Base-by-base conservation (phyloP, 192 early-diverging fungal genomes). In the Gamsiella multidivaricata region DNA sequence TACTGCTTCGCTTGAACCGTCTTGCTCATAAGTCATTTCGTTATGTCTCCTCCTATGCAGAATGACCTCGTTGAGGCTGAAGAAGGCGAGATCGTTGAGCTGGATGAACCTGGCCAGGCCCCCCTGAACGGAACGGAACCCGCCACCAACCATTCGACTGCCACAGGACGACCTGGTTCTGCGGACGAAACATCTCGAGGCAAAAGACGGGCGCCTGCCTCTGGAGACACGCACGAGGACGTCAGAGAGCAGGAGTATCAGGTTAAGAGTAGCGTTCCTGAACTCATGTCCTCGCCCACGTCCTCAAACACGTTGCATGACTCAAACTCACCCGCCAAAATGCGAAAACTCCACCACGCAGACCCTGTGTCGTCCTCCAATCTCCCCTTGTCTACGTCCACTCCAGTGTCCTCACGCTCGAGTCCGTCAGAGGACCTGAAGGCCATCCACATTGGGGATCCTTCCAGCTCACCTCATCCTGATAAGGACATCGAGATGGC, bases 201-300 rank as follows among this genome's bases (percentile, higher is more conserved):
- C 69, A 72, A 60, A 57, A 60, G 61, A 59, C 70, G 61, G 26
- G 69, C 54, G 20, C 45, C 31, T 17, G 36, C 51, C 18, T 46
- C 28, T 33, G 70, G 52, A 17, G 47, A 47, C 34, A 18, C 11
- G 10, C 23, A 52, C 42, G 61, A 50, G 18, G 60, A 70, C 47
- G 36, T 50, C 50, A 57, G 70, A 31, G 56, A 59, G 37, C 72
- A 75, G 52, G 58, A 75, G 43, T 49, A 75, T 54, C 72, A 75
- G 72, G 72, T 75, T 69, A 83, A 83, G 76, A 78, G 69, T 37
- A 79, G 76, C 61, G 64, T 75, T 79, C 70, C 69, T 82, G 78
- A 79, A 57, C 65, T 51, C 49, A 53, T 61, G 59, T 82, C 65
- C 49, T 65, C 76, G 32, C 62, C 70, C 66, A 69, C 81, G 31